These are phyloP conservation scores for Diaporthe citriasiana DNA, from an alignment of 2,329 filamentous ascomycete genomes.

Conservation along the genomic window DNA sequence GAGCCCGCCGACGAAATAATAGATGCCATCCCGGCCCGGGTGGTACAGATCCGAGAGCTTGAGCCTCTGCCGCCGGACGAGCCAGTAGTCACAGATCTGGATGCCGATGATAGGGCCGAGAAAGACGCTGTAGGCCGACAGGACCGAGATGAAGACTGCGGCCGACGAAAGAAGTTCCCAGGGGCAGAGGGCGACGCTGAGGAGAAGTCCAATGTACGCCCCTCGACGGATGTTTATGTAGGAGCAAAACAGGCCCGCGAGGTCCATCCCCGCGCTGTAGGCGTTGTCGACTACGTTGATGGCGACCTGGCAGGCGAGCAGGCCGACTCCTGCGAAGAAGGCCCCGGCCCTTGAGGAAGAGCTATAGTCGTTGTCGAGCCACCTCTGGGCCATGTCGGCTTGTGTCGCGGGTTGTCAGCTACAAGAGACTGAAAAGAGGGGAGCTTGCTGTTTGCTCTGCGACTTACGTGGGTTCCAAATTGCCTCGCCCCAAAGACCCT, in stretches of 20 bases:
- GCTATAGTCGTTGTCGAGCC: conserved; percentile 40
- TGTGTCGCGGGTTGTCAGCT: not conserved
- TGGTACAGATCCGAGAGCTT: conserved; percentile 43
- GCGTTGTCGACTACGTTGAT: conserved; percentile 63
- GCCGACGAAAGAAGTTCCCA: conserved; percentile 65
- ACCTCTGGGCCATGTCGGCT: conserved; percentile 39
- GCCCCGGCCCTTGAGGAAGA: conserved; percentile 55
- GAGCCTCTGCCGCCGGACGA: conserved; percentile 37
- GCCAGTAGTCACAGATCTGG: conserved; percentile 40
- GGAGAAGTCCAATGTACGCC: conserved; percentile 56
- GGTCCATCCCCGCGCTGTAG: conserved; percentile 67
- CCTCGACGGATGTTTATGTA: conserved; percentile 71
- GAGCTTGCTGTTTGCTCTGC: not conserved
- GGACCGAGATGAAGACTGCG: conserved; percentile 61
- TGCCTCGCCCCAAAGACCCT: conserved; percentile 36
- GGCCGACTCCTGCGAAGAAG: conserved; percentile 61
- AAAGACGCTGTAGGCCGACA: conserved; percentile 54
- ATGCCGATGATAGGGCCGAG: conserved; percentile 43
- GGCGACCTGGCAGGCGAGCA: conserved; percentile 61
- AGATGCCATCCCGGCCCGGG: conserved; percentile 36
- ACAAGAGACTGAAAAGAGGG: not conserved
- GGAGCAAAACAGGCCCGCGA: conserved; percentile 64
- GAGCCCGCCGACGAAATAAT: conserved; percentile 40
- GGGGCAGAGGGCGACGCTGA: conserved; percentile 53
- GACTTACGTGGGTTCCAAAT: conserved; percentile 40